These are phyloP conservation scores for Suhomyces chickasaworum DNA, from an alignment of 1,139 yeast genomes.

Conservation along the genomic window DNA sequence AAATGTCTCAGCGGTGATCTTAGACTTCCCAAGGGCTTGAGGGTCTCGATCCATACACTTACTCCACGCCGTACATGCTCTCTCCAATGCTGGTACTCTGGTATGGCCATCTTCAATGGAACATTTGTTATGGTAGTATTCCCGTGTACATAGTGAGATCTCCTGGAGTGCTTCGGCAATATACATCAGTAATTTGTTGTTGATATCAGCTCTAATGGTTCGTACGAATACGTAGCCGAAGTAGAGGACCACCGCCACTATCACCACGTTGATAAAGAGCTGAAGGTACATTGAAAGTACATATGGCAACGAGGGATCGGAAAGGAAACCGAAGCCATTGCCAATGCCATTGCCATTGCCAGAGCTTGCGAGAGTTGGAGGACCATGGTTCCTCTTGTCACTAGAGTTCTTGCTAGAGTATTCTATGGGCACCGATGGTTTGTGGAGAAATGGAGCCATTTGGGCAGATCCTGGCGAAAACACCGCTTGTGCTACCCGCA, in stretches of 20 bases:
- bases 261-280: constrained; percentile 60
- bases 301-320: constrained; percentile 63
- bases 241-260: constrained; percentile 57
- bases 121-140: constrained; percentile 75
- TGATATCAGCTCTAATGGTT: constrained; percentile 71
- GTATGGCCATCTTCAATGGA: constrained; percentile 30
- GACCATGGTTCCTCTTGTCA: too few species aligned
- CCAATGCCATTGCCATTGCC: too few species aligned
- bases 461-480: constrained; percentile 39
- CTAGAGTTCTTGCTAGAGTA: neutral
- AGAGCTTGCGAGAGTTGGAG: too few species aligned
- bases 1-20: constrained; percentile 76
- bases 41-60: constrained; percentile 90
- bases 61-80: constrained; percentile 74
- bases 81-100: constrained; percentile 72
- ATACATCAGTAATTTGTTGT: constrained; percentile 64
- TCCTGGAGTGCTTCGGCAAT: constrained; percentile 63
- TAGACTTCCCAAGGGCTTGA: constrained; percentile 70
- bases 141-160: constrained; percentile 68
- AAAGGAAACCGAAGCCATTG: neutral
- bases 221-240: constrained; percentile 56
- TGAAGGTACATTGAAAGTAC: constrained; percentile 73
- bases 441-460: neutral
- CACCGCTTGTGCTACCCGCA: constrained; percentile 44
- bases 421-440: neutral